Percentiles rank a stretch among this genome's conserved stretches.
Conservation (phyloP, 768 basidiomycete species). For the Tulasnella calospora region DNA sequence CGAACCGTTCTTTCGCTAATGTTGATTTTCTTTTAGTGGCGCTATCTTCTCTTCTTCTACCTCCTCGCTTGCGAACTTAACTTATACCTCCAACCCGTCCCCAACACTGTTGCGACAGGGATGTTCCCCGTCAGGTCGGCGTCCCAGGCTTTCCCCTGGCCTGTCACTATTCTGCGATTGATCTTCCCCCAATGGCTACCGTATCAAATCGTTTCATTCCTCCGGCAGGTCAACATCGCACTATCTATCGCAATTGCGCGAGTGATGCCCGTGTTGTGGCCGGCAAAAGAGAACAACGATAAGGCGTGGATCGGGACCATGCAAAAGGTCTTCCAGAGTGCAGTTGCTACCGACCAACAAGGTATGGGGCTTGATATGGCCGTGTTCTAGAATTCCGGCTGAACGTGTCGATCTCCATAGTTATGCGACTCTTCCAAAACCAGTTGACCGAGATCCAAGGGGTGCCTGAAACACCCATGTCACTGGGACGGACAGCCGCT, state of each 20-base stretch:
- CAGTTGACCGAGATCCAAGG: slow-evolving; percentile 52
- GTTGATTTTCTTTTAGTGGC: slow-evolving; percentile 54
- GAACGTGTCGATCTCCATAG: slow-evolving; percentile 34
- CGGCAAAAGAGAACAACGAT: slow-evolving; percentile 30
- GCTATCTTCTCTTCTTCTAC: slow-evolving; percentile 64
- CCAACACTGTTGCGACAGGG: slow-evolving; percentile 34
- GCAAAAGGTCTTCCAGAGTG: slow-evolving; percentile 38
- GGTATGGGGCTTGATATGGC: slow-evolving; percentile 36
- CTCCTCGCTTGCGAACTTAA: slow-evolving; percentile 59
- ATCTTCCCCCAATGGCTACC: slow-evolving; percentile 61
- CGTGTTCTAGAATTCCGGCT: slow-evolving; percentile 9
- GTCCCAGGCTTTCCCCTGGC: slow-evolving; percentile 24
- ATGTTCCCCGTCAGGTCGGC: slow-evolving; percentile 33
- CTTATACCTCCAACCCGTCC: slow-evolving; percentile 58
- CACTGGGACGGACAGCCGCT: slow-evolving; percentile 28
- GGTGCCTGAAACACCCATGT: neutral
- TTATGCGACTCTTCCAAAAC: slow-evolving; percentile 50
- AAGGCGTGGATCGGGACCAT: neutral
- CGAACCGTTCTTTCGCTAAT: neutral
- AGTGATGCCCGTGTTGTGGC: slow-evolving; percentile 63
- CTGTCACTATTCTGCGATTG: slow-evolving; percentile 37
- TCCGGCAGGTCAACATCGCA: slow-evolving; percentile 74
- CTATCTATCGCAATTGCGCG: slow-evolving; percentile 65
- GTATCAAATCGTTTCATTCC: slow-evolving; percentile 70
- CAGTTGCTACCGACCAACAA: slow-evolving; percentile 52